These are phyloP conservation scores for Symbiodinium pilosum DNA, from an alignment of 73 alveolate genomes.

Conservation along the genomic window DNA sequence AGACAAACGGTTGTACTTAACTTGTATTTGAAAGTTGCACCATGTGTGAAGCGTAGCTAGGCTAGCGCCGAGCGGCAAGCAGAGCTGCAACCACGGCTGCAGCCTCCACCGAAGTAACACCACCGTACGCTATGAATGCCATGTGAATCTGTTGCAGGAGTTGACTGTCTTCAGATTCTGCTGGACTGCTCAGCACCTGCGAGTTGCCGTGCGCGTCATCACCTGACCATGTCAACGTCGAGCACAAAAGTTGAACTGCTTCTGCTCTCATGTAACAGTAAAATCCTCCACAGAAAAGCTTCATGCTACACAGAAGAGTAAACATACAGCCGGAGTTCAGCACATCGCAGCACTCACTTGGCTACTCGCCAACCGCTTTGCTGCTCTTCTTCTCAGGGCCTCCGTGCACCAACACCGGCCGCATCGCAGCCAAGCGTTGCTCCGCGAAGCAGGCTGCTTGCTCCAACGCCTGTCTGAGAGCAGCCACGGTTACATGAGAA, in stretches of 20 bases:
- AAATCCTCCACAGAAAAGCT: not conserved
- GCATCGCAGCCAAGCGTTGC: not conserved
- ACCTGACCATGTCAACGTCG: not conserved
- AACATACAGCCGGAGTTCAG: too few species aligned
- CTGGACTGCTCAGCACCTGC: not conserved
- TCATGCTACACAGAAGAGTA: too few species aligned
- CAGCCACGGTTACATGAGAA: not conserved
- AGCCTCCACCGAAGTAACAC: not conserved
- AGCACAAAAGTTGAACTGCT: not conserved
- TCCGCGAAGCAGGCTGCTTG: conserved; percentile 1
- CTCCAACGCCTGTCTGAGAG: not conserved
- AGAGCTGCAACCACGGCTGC: not conserved
- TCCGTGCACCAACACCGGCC: not conserved
- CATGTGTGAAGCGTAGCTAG: too few species aligned
- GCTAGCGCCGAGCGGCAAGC: not conserved
- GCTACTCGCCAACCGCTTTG: too few species aligned
- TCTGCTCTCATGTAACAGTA: not conserved
- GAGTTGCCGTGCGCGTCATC: not conserved
- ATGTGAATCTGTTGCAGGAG: not conserved
- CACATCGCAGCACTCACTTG: too few species aligned
- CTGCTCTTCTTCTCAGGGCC: not conserved
- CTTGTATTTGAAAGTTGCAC: too few species aligned
- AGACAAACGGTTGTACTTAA: too few species aligned
- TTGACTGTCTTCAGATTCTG: not conserved
- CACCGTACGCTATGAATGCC: not conserved